Conservation (phyloP, 495 filamentous ascomycete species). For the Amniculicola lignicola region DNA sequence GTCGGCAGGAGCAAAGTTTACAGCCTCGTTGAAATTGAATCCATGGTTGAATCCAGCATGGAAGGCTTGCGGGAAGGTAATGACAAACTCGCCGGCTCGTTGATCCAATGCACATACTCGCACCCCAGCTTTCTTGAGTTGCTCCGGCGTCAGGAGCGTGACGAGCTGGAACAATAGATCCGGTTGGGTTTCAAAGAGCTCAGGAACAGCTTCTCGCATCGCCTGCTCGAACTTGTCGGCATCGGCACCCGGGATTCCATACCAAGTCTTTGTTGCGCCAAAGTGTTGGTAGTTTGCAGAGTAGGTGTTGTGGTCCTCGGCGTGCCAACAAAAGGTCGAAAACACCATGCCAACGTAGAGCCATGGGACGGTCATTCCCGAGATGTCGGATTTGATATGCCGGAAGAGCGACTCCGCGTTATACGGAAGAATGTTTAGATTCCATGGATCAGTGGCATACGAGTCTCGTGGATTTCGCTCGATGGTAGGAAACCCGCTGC, state of each 20-base stretch:
- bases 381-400: slow-evolving; percentile 97
- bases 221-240: slow-evolving; percentile 91
- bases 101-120: slow-evolving; percentile 91
- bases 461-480: slow-evolving; percentile 84
- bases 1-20: slow-evolving; percentile 95
- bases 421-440: slow-evolving; percentile 88
- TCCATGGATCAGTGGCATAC: slow-evolving; percentile 90
- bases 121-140: slow-evolving; percentile 91
- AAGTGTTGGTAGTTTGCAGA: slow-evolving; percentile 99
- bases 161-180: slow-evolving; percentile 97
- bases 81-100: slow-evolving; percentile 89
- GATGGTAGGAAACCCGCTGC: slow-evolving; percentile 94
- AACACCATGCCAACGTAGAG: slow-evolving; percentile 99
- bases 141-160: slow-evolving; percentile 87
- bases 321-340: slow-evolving; percentile 99
- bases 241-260: slow-evolving; percentile 92
- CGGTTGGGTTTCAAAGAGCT: slow-evolving; percentile 94
- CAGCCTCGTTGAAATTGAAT: slow-evolving; percentile 99
- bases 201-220: slow-evolving; percentile 91
- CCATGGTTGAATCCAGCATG: slow-evolving; percentile 55
- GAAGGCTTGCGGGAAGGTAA: slow-evolving; percentile 59
- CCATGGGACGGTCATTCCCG: slow-evolving; percentile 99
- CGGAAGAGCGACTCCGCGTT: slow-evolving; percentile 90
- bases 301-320: slow-evolving; percentile 97
- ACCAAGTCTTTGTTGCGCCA: slow-evolving; percentile 98